These are phyloP conservation scores for Osmanthus fragrans DNA, from an alignment of 257 asterid species.

Conservation along the genomic window DNA sequence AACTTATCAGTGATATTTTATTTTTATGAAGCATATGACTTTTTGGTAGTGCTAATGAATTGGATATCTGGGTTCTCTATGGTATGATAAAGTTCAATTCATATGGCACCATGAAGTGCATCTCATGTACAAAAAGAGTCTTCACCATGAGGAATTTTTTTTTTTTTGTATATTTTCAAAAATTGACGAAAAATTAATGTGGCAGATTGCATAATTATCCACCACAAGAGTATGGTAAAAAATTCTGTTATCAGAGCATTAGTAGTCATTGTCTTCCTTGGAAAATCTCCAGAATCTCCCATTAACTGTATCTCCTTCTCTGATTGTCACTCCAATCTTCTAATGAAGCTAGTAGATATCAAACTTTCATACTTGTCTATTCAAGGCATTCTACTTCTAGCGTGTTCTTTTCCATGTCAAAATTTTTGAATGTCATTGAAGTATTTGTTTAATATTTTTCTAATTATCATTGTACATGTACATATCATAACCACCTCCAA, in stretches of 20 bases:
- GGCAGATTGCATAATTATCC: not conserved
- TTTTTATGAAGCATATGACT: not conserved
- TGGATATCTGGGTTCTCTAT: not conserved
- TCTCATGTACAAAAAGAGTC: not conserved
- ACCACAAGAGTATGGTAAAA: not conserved
- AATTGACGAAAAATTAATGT: not conserved
- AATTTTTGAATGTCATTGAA: not conserved
- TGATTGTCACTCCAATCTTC: not conserved
- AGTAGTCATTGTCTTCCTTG: not conserved
- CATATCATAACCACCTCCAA: conserved; percentile 18
- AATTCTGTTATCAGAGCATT: not conserved
- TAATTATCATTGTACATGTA: not conserved
- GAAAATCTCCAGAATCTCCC: not conserved
- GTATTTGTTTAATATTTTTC: not conserved
- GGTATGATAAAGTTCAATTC: not conserved
- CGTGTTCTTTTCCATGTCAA: not conserved
- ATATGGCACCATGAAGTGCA: not conserved
- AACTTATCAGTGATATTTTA: not conserved
- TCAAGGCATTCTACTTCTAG: too few species aligned
- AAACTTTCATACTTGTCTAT: not conserved
- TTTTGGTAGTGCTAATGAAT: not conserved
- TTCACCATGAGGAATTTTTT: not conserved
- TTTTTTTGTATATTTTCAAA: not conserved
- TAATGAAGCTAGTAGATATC: not conserved
- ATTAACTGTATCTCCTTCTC: not conserved